A percentile compares a stretch with the other conserved stretches of the same genome.
Conservation (phyloP, 2,329 filamentous ascomycete species). For the Diaporthe eres region DNA sequence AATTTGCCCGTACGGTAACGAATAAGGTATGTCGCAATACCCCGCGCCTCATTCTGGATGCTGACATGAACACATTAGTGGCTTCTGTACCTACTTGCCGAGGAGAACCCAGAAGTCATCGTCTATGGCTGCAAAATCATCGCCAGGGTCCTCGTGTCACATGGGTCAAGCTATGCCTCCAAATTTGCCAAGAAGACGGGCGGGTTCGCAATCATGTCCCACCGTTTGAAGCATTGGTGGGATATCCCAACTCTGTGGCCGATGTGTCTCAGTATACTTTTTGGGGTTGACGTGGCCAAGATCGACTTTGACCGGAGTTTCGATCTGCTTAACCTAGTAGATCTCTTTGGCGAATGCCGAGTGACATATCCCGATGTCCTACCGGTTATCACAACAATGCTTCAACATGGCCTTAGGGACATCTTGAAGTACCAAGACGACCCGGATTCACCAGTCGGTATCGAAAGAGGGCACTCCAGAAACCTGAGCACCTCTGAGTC, state of each 20-base stretch:
- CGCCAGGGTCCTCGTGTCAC: conserved; percentile 84
- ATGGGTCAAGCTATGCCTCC: conserved; percentile 84
- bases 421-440: conserved; percentile 74
- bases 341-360: conserved; percentile 76
- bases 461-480: conserved; percentile 45
- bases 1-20: conserved; percentile 94
- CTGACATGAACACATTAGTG: conserved; percentile 68
- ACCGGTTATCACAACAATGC: conserved; percentile 85
- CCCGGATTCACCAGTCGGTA: conserved; percentile 64
- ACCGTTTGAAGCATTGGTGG: conserved; percentile 90
- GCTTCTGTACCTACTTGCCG: conserved; percentile 91
- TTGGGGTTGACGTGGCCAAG: conserved; percentile 83
- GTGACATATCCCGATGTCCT: conserved; percentile 84
- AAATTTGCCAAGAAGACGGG: conserved; percentile 89
- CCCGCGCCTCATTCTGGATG: not conserved
- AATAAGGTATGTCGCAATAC: conserved; percentile 78
- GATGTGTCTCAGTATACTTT: conserved; percentile 88
- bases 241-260: conserved; percentile 87
- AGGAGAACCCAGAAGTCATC: conserved; percentile 87
- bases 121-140: conserved; percentile 86
- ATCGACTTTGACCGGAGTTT: conserved; percentile 82
- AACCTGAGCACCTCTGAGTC: conserved; percentile 46
- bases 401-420: conserved; percentile 86
- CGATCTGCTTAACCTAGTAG: conserved; percentile 80
- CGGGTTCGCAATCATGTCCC: conserved; percentile 88